Evolutionary conservation across 179 eudicot species (phyloP).

Genomic region (Spinacia oleracea): DNA sequence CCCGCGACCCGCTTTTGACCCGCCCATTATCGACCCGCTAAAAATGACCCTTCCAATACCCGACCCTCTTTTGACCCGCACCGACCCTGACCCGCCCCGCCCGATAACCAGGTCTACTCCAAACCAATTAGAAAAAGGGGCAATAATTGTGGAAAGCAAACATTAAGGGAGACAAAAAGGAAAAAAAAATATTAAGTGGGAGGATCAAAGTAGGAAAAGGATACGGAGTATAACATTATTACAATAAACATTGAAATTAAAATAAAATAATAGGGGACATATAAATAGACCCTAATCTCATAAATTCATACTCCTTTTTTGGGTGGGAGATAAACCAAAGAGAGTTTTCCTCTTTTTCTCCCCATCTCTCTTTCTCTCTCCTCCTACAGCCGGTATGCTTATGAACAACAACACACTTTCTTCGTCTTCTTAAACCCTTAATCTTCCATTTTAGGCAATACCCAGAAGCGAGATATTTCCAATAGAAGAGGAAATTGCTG

Average conservation of each 20-base stretch:
- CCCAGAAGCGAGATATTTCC: neutral
- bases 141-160: neutral
- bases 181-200: too few species aligned
- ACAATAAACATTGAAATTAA: neutral
- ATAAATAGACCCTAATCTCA: slow-evolving; percentile 31
- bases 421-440: slow-evolving; percentile 40
- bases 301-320: slow-evolving; percentile 14
- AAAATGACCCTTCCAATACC: too few species aligned
- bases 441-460: slow-evolving; percentile 3
- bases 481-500: neutral
- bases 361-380: slow-evolving; percentile 15
- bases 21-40: too few species aligned
- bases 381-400: slow-evolving; percentile 5
- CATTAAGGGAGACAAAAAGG: neutral
- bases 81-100: too few species aligned
- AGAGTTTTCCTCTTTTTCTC: slow-evolving; percentile 17
- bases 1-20: too few species aligned
- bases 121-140: neutral
- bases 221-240: too few species aligned
- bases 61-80: too few species aligned
- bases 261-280: neutral
- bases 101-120: too few species aligned
- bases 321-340: slow-evolving; percentile 19
- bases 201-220: neutral
- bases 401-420: slow-evolving; percentile 1